These are phyloP conservation scores for Nicotiana tomentosiformis DNA, from an alignment of 257 asterid species.

Conservation along the genomic window DNA sequence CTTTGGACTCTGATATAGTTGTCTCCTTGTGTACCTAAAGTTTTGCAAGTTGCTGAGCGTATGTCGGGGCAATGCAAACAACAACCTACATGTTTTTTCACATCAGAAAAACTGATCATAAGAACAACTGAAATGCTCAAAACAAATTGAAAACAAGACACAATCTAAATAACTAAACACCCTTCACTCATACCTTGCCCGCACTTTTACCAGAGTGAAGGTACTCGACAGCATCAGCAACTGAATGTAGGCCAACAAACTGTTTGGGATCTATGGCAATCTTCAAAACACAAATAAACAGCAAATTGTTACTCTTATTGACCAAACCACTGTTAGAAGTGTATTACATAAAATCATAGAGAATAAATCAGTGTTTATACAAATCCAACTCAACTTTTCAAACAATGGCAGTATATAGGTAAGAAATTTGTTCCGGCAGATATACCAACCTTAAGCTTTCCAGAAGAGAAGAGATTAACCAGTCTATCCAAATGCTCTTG, in stretches of 20 bases:
- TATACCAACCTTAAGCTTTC: constrained; percentile 72
- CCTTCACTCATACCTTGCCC: constrained; percentile 64
- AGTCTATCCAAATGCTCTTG: constrained; percentile 82
- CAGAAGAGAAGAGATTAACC: constrained; percentile 46
- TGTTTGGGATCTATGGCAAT: constrained; percentile 66
- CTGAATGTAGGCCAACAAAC: constrained; percentile 67
- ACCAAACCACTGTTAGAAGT: neutral
- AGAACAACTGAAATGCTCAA: neutral
- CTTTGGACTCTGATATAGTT: neutral
- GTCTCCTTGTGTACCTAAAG: neutral
- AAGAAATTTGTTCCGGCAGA: neutral
- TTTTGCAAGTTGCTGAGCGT: constrained; percentile 42
- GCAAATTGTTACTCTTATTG: neutral
- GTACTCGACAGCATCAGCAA: constrained; percentile 85
- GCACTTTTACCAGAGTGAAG: constrained; percentile 91
- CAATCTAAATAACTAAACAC: neutral
- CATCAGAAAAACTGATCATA: neutral
- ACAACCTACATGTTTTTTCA: constrained; percentile 49
- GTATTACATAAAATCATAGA: neutral
- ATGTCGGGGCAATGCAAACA: constrained; percentile 76
- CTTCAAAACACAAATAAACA: constrained; percentile 28
- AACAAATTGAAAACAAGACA: neutral
- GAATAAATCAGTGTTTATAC: neutral
- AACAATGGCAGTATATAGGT: neutral
- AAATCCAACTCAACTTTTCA: neutral